These are phyloP conservation scores for Trichoderma sp. DNA, from an alignment of 2,329 filamentous ascomycete species.

Conservation along the genomic window DNA sequence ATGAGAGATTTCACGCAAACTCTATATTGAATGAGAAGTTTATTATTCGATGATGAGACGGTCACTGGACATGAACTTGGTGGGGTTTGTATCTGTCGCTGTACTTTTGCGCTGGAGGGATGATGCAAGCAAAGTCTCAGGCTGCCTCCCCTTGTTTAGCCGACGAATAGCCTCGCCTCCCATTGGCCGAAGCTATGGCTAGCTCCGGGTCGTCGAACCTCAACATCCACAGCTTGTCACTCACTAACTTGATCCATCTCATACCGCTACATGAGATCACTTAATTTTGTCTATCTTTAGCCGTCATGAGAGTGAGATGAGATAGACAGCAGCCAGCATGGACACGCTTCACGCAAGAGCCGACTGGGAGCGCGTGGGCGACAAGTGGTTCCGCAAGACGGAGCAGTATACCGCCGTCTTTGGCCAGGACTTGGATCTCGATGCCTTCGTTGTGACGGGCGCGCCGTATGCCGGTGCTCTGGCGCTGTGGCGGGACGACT, in stretches of 20 bases:
- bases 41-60: background rate
- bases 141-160: slow-evolving; percentile 26
- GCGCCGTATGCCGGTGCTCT: slow-evolving; percentile 92
- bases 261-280: background rate
- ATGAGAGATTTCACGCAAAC: background rate
- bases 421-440: slow-evolving; percentile 88
- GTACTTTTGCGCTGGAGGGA: background rate
- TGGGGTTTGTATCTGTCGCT: background rate
- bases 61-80: background rate
- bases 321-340: slow-evolving; percentile 42
- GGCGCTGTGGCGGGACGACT: slow-evolving; percentile 89
- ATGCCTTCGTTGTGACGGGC: slow-evolving; percentile 89
- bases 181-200: slow-evolving; percentile 19
- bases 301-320: slow-evolving; percentile 35
- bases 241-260: background rate
- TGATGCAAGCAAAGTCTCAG: background rate
- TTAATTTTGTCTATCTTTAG: background rate
- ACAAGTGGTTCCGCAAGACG: slow-evolving; percentile 93
- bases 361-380: slow-evolving; percentile 92
- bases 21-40: background rate
- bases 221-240: background rate
- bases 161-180: slow-evolving; percentile 35
- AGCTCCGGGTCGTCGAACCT: slow-evolving; percentile 9
- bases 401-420: slow-evolving; percentile 93
- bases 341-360: slow-evolving; percentile 69